These are phyloP conservation scores for Pyrenophora graminea DNA, from an alignment of 2,329 filamentous ascomycete species.

Conservation along the genomic window DNA sequence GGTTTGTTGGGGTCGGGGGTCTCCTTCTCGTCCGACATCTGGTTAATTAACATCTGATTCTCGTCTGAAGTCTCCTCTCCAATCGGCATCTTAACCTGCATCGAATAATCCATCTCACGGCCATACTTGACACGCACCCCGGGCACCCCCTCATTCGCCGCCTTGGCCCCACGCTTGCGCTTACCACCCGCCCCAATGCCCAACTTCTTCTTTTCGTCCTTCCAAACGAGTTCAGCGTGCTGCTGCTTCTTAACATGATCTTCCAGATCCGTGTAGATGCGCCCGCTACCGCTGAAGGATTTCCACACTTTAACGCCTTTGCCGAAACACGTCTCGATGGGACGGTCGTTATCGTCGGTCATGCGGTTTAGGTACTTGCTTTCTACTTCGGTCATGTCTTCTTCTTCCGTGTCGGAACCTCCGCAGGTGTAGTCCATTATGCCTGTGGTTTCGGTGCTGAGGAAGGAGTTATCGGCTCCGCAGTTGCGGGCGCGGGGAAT, in stretches of 20 bases:
- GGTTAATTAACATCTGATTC: too few relatives aligned
- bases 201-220: neutral
- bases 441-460: neutral
- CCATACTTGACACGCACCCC: neutral
- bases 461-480: constrained; percentile 1
- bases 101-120: neutral
- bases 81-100: too few relatives aligned
- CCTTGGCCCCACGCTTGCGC: neutral
- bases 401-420: constrained; percentile 17
- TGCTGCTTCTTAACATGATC: constrained; percentile 9
- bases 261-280: constrained; percentile 10
- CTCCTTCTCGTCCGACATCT: too few relatives aligned
- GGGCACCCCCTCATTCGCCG: neutral
- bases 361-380: constrained; percentile 13
- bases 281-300: constrained; percentile 3
- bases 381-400: constrained; percentile 3
- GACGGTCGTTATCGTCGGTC: constrained; percentile 9
- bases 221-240: constrained; percentile 7
- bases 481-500: constrained; percentile 7
- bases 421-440: neutral
- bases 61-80: neutral
- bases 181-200: neutral
- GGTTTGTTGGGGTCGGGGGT: too few relatives aligned
- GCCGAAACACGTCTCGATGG: constrained; percentile 12
- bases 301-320: constrained; percentile 13